Evolutionary conservation across 2,329 filamentous ascomycete species (phyloP).

Genomic region (Bipolaris sorokiniana): DNA sequence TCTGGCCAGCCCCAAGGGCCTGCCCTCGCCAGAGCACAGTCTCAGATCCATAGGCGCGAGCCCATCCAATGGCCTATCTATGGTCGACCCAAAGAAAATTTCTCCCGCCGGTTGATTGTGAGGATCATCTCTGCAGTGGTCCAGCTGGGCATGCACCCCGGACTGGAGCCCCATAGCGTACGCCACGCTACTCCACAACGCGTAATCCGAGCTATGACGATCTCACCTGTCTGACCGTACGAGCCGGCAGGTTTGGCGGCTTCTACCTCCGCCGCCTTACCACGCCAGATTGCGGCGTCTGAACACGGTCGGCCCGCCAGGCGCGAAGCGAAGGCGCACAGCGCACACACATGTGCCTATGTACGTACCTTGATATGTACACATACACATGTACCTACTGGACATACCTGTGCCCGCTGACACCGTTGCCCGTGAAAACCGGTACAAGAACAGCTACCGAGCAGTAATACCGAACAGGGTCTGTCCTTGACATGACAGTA

Average conservation of each 20-base stretch:
- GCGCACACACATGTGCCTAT: background rate
- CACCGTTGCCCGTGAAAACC: background rate
- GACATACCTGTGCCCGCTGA: background rate
- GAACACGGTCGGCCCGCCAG: slow-evolving; percentile 16
- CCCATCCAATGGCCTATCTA: slow-evolving; percentile 8
- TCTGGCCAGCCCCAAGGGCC: background rate
- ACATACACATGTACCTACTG: background rate
- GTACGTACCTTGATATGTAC: background rate
- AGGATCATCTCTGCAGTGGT: slow-evolving; percentile 9
- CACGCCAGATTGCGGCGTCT: slow-evolving; percentile 11
- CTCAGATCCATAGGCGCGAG: slow-evolving; percentile 10
- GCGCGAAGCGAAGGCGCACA: slow-evolving; percentile 6
- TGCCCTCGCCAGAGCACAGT: background rate
- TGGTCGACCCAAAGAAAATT: background rate
- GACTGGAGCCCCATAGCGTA: slow-evolving; percentile 27
- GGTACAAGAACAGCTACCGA: background rate
- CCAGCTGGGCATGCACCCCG: slow-evolving; percentile 31
- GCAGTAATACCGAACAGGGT: background rate
- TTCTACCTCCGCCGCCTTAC: slow-evolving; percentile 11
- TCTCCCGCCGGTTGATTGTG: slow-evolving; percentile 11
- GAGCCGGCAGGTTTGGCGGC: slow-evolving; percentile 26
- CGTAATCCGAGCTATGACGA: slow-evolving; percentile 26
- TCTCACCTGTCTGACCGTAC: slow-evolving; percentile 15
- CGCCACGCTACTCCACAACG: slow-evolving; percentile 24
- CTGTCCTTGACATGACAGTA: background rate